Conservation (phyloP, 2,329 filamentous ascomycete genomes). For the Sphaerulina vaccinii region DNA sequence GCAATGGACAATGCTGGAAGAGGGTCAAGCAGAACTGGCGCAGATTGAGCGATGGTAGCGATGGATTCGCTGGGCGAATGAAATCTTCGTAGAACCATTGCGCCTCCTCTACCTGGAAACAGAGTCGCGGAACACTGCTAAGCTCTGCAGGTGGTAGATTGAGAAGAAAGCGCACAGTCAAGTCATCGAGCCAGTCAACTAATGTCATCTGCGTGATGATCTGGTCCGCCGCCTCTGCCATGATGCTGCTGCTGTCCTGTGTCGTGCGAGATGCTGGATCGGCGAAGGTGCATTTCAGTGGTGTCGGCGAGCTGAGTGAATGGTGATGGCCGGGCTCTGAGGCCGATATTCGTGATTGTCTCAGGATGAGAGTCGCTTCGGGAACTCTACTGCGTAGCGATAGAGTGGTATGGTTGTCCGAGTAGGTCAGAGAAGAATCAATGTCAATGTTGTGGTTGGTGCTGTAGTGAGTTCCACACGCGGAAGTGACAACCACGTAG, state of each 20-base stretch:
- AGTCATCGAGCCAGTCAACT: slow-evolving; percentile 96
- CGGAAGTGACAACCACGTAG: neutral
- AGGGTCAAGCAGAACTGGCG: slow-evolving; percentile 85
- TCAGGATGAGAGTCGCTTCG: neutral
- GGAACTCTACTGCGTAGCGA: slow-evolving; percentile 1
- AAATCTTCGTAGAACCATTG: slow-evolving; percentile 99
- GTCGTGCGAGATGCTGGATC: slow-evolving; percentile 40
- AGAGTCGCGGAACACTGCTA: slow-evolving; percentile 85
- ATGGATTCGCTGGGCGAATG: slow-evolving; percentile 74
- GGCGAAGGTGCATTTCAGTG: slow-evolving; percentile 24
- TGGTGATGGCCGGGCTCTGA: neutral
- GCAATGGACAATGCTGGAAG: slow-evolving; percentile 88
- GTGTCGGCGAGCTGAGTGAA: neutral
- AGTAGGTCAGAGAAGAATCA: neutral
- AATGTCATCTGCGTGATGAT: slow-evolving; percentile 72
- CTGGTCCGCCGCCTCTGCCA: slow-evolving; percentile 44
- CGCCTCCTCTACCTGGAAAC: slow-evolving; percentile 97
- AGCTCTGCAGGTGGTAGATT: slow-evolving; percentile 93
- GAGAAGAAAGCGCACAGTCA: slow-evolving; percentile 96
- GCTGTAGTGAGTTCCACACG: neutral
- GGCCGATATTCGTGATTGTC: neutral
- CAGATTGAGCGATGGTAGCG: slow-evolving; percentile 79
- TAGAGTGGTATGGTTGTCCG: slow-evolving; percentile 1
- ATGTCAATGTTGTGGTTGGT: neutral
- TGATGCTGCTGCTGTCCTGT: slow-evolving; percentile 51